phyloP scores from a whole-genome alignment of 176 grass and related monocot genomes.

The Eremochloa ophiuroides region DNA sequence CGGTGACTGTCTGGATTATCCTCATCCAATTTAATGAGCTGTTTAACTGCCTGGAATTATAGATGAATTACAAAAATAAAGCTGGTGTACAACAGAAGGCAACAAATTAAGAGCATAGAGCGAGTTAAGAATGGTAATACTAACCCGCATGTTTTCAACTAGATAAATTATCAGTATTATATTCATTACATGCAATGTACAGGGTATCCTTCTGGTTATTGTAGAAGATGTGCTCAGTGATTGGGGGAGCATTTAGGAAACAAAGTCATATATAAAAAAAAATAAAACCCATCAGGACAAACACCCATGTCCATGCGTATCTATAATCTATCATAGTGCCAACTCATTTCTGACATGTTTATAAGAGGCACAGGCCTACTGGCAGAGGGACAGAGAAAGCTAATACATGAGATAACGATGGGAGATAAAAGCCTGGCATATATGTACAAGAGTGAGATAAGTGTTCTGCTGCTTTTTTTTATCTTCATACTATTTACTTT shows the following conservation, averaged over 20 bases:
- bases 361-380: background rate
- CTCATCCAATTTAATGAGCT: constrained; percentile 82
- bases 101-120: background rate
- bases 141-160: background rate
- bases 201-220: background rate
- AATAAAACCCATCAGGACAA: background rate
- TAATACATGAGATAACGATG: background rate
- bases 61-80: constrained; percentile 4
- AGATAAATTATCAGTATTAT: background rate
- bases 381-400: background rate
- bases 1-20: constrained; percentile 75
- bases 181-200: background rate
- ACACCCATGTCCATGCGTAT: background rate
- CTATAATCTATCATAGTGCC: background rate
- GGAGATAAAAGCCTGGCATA: background rate
- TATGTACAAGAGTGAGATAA: background rate
- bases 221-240: background rate
- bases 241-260: background rate
- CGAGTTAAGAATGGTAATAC: background rate
- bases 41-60: constrained; percentile 82
- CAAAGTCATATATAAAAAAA: background rate
- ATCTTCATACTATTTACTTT: background rate
- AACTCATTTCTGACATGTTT: background rate
- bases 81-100: background rate
- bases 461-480: background rate